Base-by-base conservation (phyloP, 2,329 filamentous ascomycete species). In the Fusarium poae region DNA sequence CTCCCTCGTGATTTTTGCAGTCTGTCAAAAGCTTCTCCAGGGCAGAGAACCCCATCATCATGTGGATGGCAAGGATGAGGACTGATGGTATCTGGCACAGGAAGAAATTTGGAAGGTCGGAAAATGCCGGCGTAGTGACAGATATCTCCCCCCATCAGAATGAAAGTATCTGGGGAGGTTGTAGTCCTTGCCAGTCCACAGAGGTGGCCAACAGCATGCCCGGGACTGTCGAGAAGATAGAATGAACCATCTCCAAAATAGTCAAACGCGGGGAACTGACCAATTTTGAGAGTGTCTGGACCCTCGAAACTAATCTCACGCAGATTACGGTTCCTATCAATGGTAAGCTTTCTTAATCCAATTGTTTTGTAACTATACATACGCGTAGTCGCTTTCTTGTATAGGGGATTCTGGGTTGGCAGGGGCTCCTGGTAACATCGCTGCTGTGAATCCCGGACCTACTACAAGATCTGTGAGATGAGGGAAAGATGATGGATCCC, bases 401-500 rank as follows among this genome's bases (percentile, higher is more conserved):
- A 82, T 70, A 1, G 72, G 71, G 1, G 77, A 77, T 0, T 81
- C 68, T 3, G 75, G 72, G 23, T 80, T 77, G 3, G 69, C 57
- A 0, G 85, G 86, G 49, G 79, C 84, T 1, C 82, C 84, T 1
- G 85, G 85, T 5, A 82, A 69, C 68, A 83, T 80, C 0, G 74
- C 73, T 3, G 79, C 62, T 48, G 81, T 83, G 72, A 87, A 84
- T 0, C 85, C 85, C 0, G 85, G 82, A 0, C 86, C 86, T 5
- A 87, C 84, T 32, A 88, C 68, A 1, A 88, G 68, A 11, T 82
- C 78, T 1, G 84, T 85, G 1, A 68, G 75, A 0, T 68, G 1
- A 1, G 84, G 83, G 49, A 88, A 88, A 0, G 73, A 76, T 0
- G 80, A 79, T 0, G 81, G 78, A 56, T 87, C 82, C 0, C 86